phyloP scores from a whole-genome alignment of 2,329 filamentous ascomycete species.

The Aspergillus felis region DNA sequence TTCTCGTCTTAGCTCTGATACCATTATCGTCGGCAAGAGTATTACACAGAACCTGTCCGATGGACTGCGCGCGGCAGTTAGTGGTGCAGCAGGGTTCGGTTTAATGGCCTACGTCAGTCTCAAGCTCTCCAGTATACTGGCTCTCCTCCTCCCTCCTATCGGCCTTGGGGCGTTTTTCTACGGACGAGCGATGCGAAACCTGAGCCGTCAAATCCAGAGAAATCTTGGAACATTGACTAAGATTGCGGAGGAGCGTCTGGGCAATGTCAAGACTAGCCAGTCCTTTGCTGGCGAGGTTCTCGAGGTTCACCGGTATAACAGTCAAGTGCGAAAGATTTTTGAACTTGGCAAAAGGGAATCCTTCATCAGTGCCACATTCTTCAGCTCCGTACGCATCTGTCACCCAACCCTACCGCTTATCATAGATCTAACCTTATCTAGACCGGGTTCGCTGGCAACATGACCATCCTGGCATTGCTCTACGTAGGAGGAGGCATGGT shows the following conservation, averaged over 20 bases:
- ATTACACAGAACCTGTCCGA: slow-evolving; percentile 98
- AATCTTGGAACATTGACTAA: slow-evolving; percentile 91
- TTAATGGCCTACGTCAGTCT: slow-evolving; percentile 97
- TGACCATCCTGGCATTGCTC: slow-evolving; percentile 88
- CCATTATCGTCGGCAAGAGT: slow-evolving; percentile 96
- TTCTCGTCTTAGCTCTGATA: slow-evolving; percentile 90
- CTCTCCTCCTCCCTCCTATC: slow-evolving; percentile 84
- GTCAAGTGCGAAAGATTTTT: slow-evolving; percentile 88
- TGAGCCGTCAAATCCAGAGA: slow-evolving; percentile 90
- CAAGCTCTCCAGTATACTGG: slow-evolving; percentile 80
- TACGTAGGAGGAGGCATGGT: slow-evolving; percentile 91
- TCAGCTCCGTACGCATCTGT: slow-evolving; percentile 52
- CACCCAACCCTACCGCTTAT: too few relatives aligned
- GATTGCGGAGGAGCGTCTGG: slow-evolving; percentile 95
- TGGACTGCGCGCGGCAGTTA: slow-evolving; percentile 85
- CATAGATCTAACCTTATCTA: slow-evolving; percentile 40
- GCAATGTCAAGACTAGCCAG: slow-evolving; percentile 94
- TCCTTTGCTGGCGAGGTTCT: slow-evolving; percentile 91
- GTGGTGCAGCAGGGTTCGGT: slow-evolving; percentile 80
- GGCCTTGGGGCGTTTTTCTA: slow-evolving; percentile 90
- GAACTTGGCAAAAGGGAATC: slow-evolving; percentile 82
- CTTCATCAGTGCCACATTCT: slow-evolving; percentile 85
- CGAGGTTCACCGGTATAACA: slow-evolving; percentile 87
- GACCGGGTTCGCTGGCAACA: slow-evolving; percentile 90
- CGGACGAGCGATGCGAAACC: slow-evolving; percentile 78